phyloP scores from a whole-genome alignment of 441 rosid genomes.

The Pelargonium citronellum region DNA sequence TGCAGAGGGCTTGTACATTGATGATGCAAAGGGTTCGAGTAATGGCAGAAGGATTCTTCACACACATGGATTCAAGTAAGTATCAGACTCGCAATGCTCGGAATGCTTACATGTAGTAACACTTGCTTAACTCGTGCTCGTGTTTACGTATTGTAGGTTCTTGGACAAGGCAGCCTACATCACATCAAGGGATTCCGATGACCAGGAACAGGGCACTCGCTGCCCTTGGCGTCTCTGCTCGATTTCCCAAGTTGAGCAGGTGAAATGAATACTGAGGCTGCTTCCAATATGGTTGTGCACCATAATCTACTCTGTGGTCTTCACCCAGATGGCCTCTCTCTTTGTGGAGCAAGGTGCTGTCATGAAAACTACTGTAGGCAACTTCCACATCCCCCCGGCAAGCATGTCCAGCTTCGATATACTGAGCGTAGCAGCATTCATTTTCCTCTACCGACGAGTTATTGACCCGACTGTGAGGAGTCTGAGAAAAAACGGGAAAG shows the following conservation, averaged over 20 bases:
- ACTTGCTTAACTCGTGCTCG: neutral
- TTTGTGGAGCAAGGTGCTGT: constrained; percentile 99
- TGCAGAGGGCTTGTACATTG: constrained; percentile 37
- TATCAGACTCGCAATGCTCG: neutral
- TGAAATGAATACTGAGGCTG: constrained; percentile 78
- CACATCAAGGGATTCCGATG: constrained; percentile 56
- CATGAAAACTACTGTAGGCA: constrained; percentile 62
- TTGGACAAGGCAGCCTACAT: constrained; percentile 85
- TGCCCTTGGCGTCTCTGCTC: constrained; percentile 80
- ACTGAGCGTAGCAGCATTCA: constrained; percentile 70
- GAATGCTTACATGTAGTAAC: too few species aligned
- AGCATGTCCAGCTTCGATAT: constrained; percentile 98
- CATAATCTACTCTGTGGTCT: constrained; percentile 84
- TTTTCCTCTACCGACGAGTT: constrained; percentile 69
- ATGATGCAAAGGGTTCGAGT: constrained; percentile 22
- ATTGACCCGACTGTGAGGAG: constrained; percentile 62
- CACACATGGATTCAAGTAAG: constrained; percentile 59
- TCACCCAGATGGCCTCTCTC: constrained; percentile 97
- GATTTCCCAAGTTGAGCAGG: constrained; percentile 93
- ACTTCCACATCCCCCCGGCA: constrained; percentile 75
- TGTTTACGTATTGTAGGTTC: constrained; percentile 41
- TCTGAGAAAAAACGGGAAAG: constrained; percentile 42
- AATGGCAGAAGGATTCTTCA: constrained; percentile 50
- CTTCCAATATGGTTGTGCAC: constrained; percentile 98
- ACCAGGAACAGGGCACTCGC: constrained; percentile 48